Base-by-base conservation (phyloP, 108 stramenopile genomes). In the Nitzschia sp. region DNA sequence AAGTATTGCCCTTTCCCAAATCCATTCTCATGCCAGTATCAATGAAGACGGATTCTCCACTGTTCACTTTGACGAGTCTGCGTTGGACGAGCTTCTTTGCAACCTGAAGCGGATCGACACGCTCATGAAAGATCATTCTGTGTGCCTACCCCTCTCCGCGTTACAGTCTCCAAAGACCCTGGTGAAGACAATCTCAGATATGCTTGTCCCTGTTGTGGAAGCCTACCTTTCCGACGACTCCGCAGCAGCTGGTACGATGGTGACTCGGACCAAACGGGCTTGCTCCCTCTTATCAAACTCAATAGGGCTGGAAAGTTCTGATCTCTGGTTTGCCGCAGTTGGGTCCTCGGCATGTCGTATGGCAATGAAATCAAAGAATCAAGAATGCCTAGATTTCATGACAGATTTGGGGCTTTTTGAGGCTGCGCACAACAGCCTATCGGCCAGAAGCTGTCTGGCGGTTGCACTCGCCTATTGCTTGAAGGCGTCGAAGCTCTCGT, bases 381-480 rank as follows among this genome's bases (percentile, higher is more conserved):
- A 59, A 26, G 54, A 70, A 34, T 62, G 59, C 15, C 33, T 76
- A 11, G 32, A 59, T 29, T 65, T 76, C 31, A 31, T 76, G 21
- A 25, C 63, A 0, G 75, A 76, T 59, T 51, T 70, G 46, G 68
- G 75, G 11, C 46, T 76, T 21, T 36, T 70, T 17, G 75, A 69
- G 34, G 54, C 54, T 19, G 45, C 54, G 1, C 34, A 62, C 5
- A 48, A 49, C 34, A 32, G 51, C 34, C 49, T 68, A 11, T 59
- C 69, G 30, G 46, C 76, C 28, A 61, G 76, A 35, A 64, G 64
- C 36, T 77, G 76, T 61, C 30, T 77, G n/a, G 53, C 76, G 33
- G 57, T 77, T 1, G 57, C 64, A n/a, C 46, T 77, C 27, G 21
- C 76, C 2, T 60, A 64, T n/a, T 77, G 69, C 56, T 35, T 35